Conservation (phyloP, 2,329 filamentous ascomycete species). For the Fusarium foetens region DNA sequence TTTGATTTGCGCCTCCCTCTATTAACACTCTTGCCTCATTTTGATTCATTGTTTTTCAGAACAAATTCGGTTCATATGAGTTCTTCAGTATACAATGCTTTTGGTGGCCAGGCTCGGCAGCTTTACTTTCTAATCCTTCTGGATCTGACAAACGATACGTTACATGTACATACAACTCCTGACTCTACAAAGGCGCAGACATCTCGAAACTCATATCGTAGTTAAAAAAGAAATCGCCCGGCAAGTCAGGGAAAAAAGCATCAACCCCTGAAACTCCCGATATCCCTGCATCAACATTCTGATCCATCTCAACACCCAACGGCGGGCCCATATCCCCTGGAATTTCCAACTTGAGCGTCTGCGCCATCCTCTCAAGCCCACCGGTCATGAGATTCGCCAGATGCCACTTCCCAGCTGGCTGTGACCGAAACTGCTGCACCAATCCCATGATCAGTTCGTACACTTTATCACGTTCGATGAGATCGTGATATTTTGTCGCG, state of each 20-base stretch:
- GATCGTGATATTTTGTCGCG: constrained; percentile 53
- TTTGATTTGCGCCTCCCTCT: no score
- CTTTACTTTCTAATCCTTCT: background rate
- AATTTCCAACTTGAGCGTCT: constrained; percentile 12
- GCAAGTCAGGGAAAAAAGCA: constrained; percentile 25
- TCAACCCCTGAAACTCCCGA: constrained; percentile 8
- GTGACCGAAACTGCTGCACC: constrained; percentile 52
- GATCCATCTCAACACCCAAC: background rate
- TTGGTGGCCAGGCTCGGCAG: background rate
- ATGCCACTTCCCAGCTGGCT: constrained; percentile 56
- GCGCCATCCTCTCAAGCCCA: constrained; percentile 49
- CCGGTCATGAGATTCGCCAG: constrained; percentile 57
- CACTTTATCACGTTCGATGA: constrained; percentile 52
- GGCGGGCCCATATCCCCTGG: background rate
- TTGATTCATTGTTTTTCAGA: no score
- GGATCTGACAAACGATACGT: background rate
- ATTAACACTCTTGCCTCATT: no score
- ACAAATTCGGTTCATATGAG: background rate
- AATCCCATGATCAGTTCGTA: constrained; percentile 51
- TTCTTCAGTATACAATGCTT: fast-evolving
- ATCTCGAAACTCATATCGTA: constrained; percentile 27
- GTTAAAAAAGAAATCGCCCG: constrained; percentile 29
- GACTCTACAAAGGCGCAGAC: background rate
- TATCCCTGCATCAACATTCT: background rate
- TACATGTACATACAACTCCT: no score